phyloP scores from a whole-genome alignment of 495 filamentous ascomycete genomes.

The Geoglossum glabrum region DNA sequence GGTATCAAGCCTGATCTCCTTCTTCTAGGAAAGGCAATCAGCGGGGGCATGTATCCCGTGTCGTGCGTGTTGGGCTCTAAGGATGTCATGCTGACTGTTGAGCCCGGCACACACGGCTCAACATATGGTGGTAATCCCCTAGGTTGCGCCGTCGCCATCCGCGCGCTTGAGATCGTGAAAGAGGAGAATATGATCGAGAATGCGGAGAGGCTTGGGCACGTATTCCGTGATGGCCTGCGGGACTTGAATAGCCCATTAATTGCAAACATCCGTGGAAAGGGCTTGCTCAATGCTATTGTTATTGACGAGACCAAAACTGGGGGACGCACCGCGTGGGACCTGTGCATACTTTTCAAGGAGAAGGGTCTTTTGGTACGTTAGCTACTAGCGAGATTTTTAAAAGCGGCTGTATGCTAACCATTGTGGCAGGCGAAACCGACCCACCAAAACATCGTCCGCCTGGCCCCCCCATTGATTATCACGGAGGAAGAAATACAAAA shows the following conservation, averaged over 20 bases:
- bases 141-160: slow-evolving; percentile 90
- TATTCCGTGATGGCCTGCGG: slow-evolving; percentile 63
- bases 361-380: slow-evolving; percentile 72
- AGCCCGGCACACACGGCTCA: slow-evolving; percentile 89
- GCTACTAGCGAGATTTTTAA: background rate
- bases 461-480: slow-evolving; percentile 36
- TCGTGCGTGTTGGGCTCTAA: slow-evolving; percentile 77
- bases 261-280: slow-evolving; percentile 72
- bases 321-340: slow-evolving; percentile 86
- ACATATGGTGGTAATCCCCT: slow-evolving; percentile 96
- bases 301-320: slow-evolving; percentile 79
- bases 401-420: slow-evolving; percentile 21
- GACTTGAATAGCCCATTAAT: slow-evolving; percentile 61
- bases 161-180: slow-evolving; percentile 81
- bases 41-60: slow-evolving; percentile 95
- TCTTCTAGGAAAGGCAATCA: slow-evolving; percentile 90
- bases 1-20: slow-evolving; percentile 90
- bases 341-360: slow-evolving; percentile 87
- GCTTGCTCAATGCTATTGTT: slow-evolving; percentile 85
- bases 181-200: slow-evolving; percentile 76
- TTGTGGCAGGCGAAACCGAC: slow-evolving; percentile 76
- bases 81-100: slow-evolving; percentile 92
- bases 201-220: slow-evolving; percentile 56
- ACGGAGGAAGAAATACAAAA: slow-evolving; percentile 32
- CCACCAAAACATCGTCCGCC: slow-evolving; percentile 79